phyloP scores from a whole-genome alignment of 306 rosid genomes.

The Cucurbita maxima region DNA sequence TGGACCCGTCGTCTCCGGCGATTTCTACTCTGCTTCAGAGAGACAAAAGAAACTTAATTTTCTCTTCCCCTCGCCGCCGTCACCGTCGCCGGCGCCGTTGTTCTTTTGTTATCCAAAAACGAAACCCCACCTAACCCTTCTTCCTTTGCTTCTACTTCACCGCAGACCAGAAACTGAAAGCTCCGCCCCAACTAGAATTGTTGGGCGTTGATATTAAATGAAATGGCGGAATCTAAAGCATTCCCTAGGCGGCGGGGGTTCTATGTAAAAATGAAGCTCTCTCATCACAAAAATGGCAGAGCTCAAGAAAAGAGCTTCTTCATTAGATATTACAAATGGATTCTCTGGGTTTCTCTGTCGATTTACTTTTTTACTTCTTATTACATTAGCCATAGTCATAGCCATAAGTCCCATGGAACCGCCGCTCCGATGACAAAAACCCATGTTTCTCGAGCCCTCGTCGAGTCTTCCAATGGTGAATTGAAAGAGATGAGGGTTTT shows the following conservation, averaged over 20 bases:
- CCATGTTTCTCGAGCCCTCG: constrained; percentile 38
- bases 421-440: constrained; percentile 11
- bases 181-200: constrained; percentile 28
- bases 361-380: constrained; percentile 65
- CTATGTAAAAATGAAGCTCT: constrained; percentile 69
- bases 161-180: constrained; percentile 51
- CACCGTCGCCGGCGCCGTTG: background rate
- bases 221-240: constrained; percentile 30
- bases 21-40: background rate
- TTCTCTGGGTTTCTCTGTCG: constrained; percentile 70
- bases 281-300: constrained; percentile 39
- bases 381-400: constrained; percentile 35
- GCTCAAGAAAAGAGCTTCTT: constrained; percentile 40
- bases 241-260: constrained; percentile 34
- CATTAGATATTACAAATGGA: constrained; percentile 47
- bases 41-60: background rate
- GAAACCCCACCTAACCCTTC: constrained; percentile 40
- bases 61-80: background rate
- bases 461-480: constrained; percentile 17
- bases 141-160: constrained; percentile 53
- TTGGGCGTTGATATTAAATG: constrained; percentile 19
- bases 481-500: constrained; percentile 43
- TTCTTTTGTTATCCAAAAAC: constrained; percentile 14
- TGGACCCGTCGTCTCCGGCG: background rate
- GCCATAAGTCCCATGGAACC: constrained; percentile 6